A percentile compares a stretch with the other conserved stretches of the same genome.
Evolutionary conservation across 345 rosid genomes (phyloP).

Genomic region (Geranium rotundifolium): DNA sequence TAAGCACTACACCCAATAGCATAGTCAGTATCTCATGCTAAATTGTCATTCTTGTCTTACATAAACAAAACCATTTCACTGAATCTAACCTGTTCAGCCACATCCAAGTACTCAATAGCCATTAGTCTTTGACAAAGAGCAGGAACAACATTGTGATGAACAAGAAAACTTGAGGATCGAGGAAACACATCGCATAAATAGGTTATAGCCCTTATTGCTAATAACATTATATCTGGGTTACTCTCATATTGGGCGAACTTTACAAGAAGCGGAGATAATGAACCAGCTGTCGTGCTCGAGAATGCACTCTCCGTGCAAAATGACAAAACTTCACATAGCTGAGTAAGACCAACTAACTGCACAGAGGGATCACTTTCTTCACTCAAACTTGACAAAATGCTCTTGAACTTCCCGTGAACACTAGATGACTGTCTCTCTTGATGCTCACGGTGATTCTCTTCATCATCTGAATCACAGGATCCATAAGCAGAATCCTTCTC

Average conservation of each 20-base stretch:
- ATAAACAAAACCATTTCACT: not conserved
- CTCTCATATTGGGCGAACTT: conserved; percentile 49
- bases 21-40: not conserved
- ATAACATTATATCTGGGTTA: conserved; percentile 60
- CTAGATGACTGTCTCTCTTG: conserved; percentile 61
- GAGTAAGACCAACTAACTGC: conserved; percentile 55
- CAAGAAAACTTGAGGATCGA: conserved; percentile 55
- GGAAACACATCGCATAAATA: conserved; percentile 88
- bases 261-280: conserved; percentile 67
- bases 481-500: conserved; percentile 68
- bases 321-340: conserved; percentile 84
- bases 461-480: conserved; percentile 79
- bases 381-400: conserved; percentile 37
- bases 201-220: conserved; percentile 79
- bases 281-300: conserved; percentile 51
- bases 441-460: conserved; percentile 38
- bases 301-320: conserved; percentile 75
- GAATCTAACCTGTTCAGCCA: conserved; percentile 75
- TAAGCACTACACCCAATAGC: conserved; percentile 46
- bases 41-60: not conserved
- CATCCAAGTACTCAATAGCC: conserved; percentile 79
- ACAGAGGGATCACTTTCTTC: conserved; percentile 50
- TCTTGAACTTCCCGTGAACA: conserved; percentile 58
- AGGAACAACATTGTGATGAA: conserved; percentile 65
- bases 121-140: conserved; percentile 70